These are phyloP conservation scores for Parietaria judaica DNA, from an alignment of 306 rosid species.

Conservation along the genomic window DNA sequence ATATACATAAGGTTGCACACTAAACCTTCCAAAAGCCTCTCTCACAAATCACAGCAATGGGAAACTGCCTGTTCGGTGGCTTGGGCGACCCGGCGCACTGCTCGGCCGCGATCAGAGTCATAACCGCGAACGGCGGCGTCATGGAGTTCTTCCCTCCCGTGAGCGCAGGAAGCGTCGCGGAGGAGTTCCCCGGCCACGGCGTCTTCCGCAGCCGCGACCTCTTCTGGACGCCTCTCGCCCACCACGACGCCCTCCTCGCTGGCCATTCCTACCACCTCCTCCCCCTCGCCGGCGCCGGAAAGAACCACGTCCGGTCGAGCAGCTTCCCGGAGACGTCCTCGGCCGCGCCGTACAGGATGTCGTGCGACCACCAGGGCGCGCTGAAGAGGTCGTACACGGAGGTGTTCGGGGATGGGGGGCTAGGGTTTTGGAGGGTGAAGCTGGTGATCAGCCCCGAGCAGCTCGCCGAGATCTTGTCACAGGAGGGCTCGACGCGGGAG, in stretches of 20 bases:
- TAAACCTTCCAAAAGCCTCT: neutral
- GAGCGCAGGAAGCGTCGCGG: conserved; percentile 49
- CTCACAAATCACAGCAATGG: conserved; percentile 26
- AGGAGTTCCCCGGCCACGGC: conserved; percentile 58
- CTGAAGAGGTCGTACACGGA: conserved; percentile 48
- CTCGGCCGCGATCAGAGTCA: conserved; percentile 39
- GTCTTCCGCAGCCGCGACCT: conserved; percentile 67
- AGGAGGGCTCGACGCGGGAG: conserved; percentile 57
- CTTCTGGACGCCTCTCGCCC: conserved; percentile 63
- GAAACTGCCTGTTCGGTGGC: conserved; percentile 60
- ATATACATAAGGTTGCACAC: too few relatives aligned
- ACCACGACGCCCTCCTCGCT: conserved; percentile 39
- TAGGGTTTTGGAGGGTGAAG: conserved; percentile 82
- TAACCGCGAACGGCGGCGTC: conserved; percentile 68
- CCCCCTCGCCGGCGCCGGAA: conserved; percentile 37
- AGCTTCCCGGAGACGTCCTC: conserved; percentile 36
- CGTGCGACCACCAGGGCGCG: conserved; percentile 46
- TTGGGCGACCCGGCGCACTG: conserved; percentile 37
- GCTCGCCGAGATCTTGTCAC: conserved; percentile 59
- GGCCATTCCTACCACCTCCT: conserved; percentile 63
- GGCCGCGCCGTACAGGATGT: conserved; percentile 57
- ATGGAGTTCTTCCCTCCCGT: conserved; percentile 68
- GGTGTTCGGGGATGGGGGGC: conserved; percentile 23
- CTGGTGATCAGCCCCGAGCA: conserved; percentile 60
- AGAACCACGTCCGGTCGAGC: conserved; percentile 63